Conservation (phyloP, 306 rosid genomes). For the Gynostemma pentaphyllum region DNA sequence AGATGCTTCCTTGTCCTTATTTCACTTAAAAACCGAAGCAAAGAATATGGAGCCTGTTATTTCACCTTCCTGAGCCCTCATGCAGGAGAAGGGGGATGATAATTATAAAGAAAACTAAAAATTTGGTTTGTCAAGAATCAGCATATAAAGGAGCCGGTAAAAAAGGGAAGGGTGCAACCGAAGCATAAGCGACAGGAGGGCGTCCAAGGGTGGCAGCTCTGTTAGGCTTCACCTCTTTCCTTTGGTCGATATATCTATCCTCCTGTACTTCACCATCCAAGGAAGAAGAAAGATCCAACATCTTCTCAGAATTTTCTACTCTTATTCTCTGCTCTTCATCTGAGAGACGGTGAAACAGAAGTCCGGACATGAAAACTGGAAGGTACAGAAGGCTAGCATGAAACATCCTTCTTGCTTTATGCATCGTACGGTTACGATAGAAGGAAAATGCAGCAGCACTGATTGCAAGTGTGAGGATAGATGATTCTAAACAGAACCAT, state of each 20-base stretch:
- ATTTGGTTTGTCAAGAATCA: conserved; percentile 4
- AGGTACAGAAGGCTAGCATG: conserved; percentile 89
- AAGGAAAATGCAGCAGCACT: conserved; percentile 68
- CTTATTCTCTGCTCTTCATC: conserved; percentile 26
- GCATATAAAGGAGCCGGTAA: conserved; percentile 69
- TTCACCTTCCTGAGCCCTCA: not conserved
- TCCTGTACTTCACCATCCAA: conserved; percentile 18
- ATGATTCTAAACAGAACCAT: conserved; percentile 90
- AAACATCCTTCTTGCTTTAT: conserved; percentile 83
- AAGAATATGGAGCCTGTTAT: not conserved
- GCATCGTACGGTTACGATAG: conserved; percentile 52
- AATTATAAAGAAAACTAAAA: not conserved
- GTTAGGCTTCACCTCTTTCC: conserved; percentile 14
- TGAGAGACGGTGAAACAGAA: conserved; percentile 61
- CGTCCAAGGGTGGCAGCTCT: conserved; percentile 17
- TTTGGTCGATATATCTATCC: conserved; percentile 11
- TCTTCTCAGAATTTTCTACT: conserved; percentile 21
- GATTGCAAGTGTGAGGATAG: conserved; percentile 72
- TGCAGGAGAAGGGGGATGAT: not conserved
- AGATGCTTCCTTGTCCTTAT: conserved; percentile 7
- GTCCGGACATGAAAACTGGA: conserved; percentile 86
- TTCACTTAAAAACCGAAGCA: not conserved
- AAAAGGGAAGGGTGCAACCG: conserved; percentile 81
- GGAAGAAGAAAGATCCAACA: conserved; percentile 18
- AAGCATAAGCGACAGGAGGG: conserved; percentile 78